Evolutionary conservation across 371 early-diverging fungal species (phyloP).

Genomic region (Haplosporangium sp.): DNA sequence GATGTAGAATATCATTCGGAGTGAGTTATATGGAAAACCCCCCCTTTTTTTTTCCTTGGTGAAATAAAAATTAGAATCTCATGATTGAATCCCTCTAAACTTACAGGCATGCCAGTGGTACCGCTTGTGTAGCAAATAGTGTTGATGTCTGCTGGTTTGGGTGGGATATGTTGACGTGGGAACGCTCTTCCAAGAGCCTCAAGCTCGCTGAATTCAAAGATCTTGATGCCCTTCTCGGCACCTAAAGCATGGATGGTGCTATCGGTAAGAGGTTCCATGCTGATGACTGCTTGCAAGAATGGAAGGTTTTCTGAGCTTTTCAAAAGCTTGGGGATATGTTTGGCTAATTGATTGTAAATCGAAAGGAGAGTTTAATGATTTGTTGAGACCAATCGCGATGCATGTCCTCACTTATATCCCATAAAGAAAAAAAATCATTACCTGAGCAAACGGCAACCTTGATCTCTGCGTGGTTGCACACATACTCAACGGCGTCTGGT

Average conservation of each 20-base stretch:
- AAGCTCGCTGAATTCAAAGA: conserved; percentile 69
- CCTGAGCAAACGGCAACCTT: conserved; percentile 71
- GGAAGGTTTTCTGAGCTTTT: conserved; percentile 64
- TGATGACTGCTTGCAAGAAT: conserved; percentile 74
- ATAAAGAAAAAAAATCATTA: conserved; percentile 63
- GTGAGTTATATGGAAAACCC: conserved; percentile 55
- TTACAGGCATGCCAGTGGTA: conserved; percentile 81
- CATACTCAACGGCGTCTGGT: conserved; percentile 75
- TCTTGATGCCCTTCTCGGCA: conserved; percentile 56
- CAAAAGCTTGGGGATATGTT: conserved; percentile 69
- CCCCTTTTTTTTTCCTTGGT: not conserved
- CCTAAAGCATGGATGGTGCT: conserved; percentile 60
- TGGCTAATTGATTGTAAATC: conserved; percentile 38
- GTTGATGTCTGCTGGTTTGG: conserved; percentile 35
- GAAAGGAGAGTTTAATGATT: conserved; percentile 20
- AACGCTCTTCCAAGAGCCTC: conserved; percentile 71
- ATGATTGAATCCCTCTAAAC: not conserved
- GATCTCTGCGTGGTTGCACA: conserved; percentile 77
- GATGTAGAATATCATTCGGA: no score
- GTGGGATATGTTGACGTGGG: conserved; percentile 58
- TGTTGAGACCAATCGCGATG: conserved; percentile 33
- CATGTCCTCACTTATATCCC: not conserved
- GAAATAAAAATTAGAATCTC: not conserved
- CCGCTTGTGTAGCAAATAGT: conserved; percentile 95
- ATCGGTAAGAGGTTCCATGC: conserved; percentile 77